Evolutionary conservation across 768 basidiomycete genomes (phyloP).

Genomic region (Imleria badia): DNA sequence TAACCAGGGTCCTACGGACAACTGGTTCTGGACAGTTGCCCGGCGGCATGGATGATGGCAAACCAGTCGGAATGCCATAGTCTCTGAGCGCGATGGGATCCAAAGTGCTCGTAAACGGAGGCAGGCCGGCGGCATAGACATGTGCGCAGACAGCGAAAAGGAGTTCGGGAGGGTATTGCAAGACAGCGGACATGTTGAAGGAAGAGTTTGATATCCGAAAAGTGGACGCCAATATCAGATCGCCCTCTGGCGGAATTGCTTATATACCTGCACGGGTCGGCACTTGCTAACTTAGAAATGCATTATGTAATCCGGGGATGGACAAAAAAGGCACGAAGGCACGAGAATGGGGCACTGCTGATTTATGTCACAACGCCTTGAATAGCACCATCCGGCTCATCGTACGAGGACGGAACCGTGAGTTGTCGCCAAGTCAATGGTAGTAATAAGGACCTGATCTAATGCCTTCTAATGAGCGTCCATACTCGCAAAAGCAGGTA

Average conservation of each 20-base stretch:
- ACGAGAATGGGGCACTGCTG: constrained; percentile 8
- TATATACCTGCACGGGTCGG: constrained; percentile 11
- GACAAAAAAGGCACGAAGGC: too few relatives aligned
- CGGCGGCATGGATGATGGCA: constrained; percentile 75
- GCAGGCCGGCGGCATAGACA: constrained; percentile 63
- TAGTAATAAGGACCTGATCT: not conserved
- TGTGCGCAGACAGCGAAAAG: constrained; percentile 71
- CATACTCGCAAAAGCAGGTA: not conserved
- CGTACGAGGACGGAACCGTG: constrained; percentile 16
- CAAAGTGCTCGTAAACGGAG: constrained; percentile 55
- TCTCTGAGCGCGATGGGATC: constrained; percentile 61
- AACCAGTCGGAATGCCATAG: constrained; percentile 50
- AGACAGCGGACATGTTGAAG: constrained; percentile 27
- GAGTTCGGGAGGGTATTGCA: constrained; percentile 68
- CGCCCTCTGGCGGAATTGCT: not conserved
- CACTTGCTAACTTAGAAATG: not conserved
- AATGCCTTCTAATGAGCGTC: not conserved
- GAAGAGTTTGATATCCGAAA: not conserved
- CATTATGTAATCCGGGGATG: constrained; percentile 25
- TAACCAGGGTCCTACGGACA: constrained; percentile 63
- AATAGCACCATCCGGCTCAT: too few relatives aligned
- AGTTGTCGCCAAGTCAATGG: not conserved
- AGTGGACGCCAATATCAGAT: not conserved
- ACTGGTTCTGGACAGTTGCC: constrained; percentile 67
- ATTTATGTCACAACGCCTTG: constrained; percentile 6